Evolutionary conservation across 2,329 filamentous ascomycete genomes (phyloP), one percentile per base, ranked within the genome.

Genomic region (Diplodia scrobiculata): DNA sequence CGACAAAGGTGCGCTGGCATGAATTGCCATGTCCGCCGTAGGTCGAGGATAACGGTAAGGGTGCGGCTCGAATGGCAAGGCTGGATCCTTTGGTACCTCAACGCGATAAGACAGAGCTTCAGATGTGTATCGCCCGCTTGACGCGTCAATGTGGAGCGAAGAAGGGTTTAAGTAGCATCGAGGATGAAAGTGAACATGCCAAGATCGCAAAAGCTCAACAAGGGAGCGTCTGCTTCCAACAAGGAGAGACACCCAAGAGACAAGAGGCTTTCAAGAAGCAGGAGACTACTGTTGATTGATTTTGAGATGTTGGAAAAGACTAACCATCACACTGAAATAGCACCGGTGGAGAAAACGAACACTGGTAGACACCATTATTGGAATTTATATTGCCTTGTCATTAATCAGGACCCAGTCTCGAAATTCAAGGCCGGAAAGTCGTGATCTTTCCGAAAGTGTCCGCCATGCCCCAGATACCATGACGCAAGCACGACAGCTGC

Each of bases 401-500:
- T 19, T 50, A 1, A 54, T 54, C 4, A 21, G 9, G 52, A 9
- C 9, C 2, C 14, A 54, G 13, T 19, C 21, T 27, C 7, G 5
- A n/a, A 34, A 1, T 19, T 45, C 36, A 63, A 19, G 66, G 63
- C 2, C 67, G 60, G 54, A 65, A 70, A 19, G 59, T 77, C 47
- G 82, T 81, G 67, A 84, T 75, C 73, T 84, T 84, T 17, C 83
- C 83, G 77, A 83, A 85, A 0, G 82, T 84, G 70, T 85, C 83
- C 7, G 82, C 81, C 72, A 81, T 85, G 2, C 83, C 84, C 83
- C 82, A 85, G 51, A 86, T 84, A 0, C 84, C 83, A 48, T 79
- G 76, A 47, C 82, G 76, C 68, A 85, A 70, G 66, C 82, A 83
- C 27, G 77, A 80, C 65, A 86, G 69, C 75, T 86, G 83, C 67